phyloP scores from a whole-genome alignment of 768 basidiomycete genomes.

The Suillus weaverae region DNA sequence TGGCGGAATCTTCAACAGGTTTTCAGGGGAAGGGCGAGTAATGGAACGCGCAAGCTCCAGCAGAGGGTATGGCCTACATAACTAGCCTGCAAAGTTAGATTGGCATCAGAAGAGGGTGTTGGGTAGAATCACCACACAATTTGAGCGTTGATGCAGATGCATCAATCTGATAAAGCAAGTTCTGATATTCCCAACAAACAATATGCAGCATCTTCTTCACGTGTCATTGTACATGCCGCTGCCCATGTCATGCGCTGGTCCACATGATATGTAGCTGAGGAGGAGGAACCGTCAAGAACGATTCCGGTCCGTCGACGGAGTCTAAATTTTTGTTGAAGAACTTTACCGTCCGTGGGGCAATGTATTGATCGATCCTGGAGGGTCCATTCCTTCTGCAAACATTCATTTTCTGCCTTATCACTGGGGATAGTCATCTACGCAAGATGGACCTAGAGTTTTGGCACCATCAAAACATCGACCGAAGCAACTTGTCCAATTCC shows the following conservation, averaged over 20 bases:
- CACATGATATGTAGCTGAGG: not conserved
- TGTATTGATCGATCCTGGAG: too few relatives aligned
- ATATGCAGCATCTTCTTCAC: conserved; percentile 14
- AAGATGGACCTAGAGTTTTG: not conserved
- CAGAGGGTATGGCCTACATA: not conserved
- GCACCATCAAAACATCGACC: not conserved
- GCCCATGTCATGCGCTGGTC: conserved; percentile 9
- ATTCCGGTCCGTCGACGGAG: not conserved
- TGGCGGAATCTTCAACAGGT: not conserved
- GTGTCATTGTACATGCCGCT: conserved; percentile 12
- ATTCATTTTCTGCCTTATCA: not conserved
- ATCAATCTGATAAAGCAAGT: not conserved
- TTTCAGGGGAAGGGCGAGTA: not conserved
- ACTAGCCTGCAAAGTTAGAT: not conserved
- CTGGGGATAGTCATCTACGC: not conserved
- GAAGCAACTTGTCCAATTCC: not conserved
- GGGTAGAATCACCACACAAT: not conserved
- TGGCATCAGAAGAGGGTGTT: not conserved
- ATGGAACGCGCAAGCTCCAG: not conserved
- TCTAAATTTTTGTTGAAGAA: not conserved
- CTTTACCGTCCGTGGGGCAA: not conserved
- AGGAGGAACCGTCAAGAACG: not conserved
- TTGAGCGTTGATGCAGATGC: not conserved
- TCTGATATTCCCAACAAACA: conserved; percentile 12
- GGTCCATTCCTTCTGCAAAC: not conserved